phyloP scores from a whole-genome alignment of 441 rosid genomes.

The Daphne laureola region DNA sequence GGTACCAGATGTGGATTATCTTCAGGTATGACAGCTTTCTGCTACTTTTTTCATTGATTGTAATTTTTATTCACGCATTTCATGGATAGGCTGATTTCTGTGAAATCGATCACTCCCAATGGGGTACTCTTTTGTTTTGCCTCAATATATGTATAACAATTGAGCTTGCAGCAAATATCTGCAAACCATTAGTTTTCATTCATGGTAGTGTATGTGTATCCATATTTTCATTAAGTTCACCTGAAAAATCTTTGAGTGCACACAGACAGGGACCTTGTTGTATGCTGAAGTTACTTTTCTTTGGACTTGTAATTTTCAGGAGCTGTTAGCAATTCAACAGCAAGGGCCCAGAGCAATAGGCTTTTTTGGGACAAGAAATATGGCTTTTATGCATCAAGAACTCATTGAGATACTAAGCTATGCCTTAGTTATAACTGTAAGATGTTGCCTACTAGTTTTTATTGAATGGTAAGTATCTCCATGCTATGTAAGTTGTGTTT shows the following conservation, averaged over 20 bases:
- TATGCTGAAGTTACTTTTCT: background rate
- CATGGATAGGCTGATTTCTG: too few species aligned
- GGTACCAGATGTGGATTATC: slow-evolving; percentile 79
- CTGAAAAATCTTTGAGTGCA: too few species aligned
- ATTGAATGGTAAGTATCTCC: background rate
- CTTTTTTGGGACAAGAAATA: slow-evolving; percentile 85
- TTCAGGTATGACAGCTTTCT: slow-evolving; percentile 42
- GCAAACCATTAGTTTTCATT: too few species aligned
- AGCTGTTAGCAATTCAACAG: slow-evolving; percentile 87
- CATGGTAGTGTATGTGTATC: too few species aligned
- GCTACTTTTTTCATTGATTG: too few species aligned
- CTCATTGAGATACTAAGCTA: slow-evolving; percentile 94
- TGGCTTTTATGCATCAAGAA: slow-evolving; percentile 97
- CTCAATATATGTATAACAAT: too few species aligned
- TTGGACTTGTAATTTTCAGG: slow-evolving; percentile 38
- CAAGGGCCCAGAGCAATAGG: slow-evolving; percentile 95
- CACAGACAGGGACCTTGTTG: slow-evolving; percentile 1
- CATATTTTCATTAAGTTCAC: too few species aligned
- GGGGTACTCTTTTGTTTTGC: too few species aligned
- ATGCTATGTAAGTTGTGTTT: slow-evolving; percentile 9
- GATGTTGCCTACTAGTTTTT: slow-evolving; percentile 21
- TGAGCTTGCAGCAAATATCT: too few species aligned
- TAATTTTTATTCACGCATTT: too few species aligned
- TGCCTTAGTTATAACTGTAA: slow-evolving; percentile 92
- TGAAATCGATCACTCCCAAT: too few species aligned